phyloP scores from a whole-genome alignment of 495 filamentous ascomycete species.

The Chaetomidium leptoderma region DNA sequence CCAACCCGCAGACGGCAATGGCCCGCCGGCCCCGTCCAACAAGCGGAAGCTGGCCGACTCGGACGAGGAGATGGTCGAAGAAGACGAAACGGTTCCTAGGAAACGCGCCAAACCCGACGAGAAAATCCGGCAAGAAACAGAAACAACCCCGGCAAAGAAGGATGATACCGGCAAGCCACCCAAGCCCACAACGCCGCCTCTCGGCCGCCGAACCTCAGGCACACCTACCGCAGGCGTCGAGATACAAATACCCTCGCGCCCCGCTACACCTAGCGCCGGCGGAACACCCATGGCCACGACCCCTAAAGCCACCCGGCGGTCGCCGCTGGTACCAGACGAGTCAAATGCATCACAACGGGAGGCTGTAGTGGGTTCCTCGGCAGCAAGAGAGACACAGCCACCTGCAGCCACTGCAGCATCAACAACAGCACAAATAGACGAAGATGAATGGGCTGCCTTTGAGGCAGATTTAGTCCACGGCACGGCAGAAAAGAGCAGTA shows the following conservation, averaged over 20 bases:
- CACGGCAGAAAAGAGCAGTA: conserved; percentile 15
- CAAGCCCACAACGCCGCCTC: conserved; percentile 34
- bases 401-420: conserved; percentile 6
- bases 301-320: conserved; percentile 30
- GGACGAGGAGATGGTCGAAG: conserved; percentile 34
- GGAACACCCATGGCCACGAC: conserved; percentile 34
- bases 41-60: conserved; percentile 43
- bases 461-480: conserved; percentile 74
- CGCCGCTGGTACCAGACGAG: conserved; percentile 39
- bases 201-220: conserved; percentile 33
- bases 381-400: conserved; percentile 21
- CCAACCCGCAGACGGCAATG: not conserved
- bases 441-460: conserved; percentile 88
- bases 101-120: conserved; percentile 41
- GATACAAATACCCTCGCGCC: conserved; percentile 54
- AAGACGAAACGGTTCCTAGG: conserved; percentile 37
- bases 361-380: not conserved
- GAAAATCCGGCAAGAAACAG: conserved; percentile 13
- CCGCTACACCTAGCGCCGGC: conserved; percentile 45
- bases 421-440: conserved; percentile 50
- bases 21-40: conserved; percentile 8
- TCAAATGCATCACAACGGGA: conserved; percentile 6
- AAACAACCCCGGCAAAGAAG: conserved; percentile 16
- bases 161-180: not conserved
- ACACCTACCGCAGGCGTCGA: conserved; percentile 46